Evolutionary conservation across 2,329 filamentous ascomycete genomes (phyloP), one percentile per base, ranked within the genome.

Genomic region (Dendryphion nanum): DNA sequence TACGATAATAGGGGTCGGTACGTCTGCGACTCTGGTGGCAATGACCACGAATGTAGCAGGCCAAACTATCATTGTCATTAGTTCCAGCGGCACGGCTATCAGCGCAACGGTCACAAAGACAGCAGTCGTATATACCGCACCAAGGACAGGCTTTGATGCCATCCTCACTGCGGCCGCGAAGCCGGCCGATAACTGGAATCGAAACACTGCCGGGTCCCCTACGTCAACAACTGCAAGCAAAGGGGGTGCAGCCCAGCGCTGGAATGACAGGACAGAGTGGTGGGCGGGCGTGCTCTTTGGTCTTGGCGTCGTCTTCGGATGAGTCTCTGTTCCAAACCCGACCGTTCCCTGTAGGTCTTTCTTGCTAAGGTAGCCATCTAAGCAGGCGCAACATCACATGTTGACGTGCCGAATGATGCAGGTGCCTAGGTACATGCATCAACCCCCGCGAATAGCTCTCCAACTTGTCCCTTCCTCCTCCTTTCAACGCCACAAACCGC

Each of bases 61-160:
- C 14, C 49, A 55, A 12, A 59, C 55, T 1, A 37, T 59, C 4
- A 46, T 61, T 6, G 48, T 53, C 2, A 37, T 61, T 14, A 55
- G 51, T 36, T 55, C 55, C 4, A 59, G 53, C 26, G 57, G 56
- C 17, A 51, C 47, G 3, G 51, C 51, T 4, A 37, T 57, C n/a
- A 56, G 48, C 10, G 53, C 58, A 5, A 59, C 53, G 2, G 34
- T 60, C 6, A 49, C 54, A 12, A 35, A 48, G 14, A 47, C 42
- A 18, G 47, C 49, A 18, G 41, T 43, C 5, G 53, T 48, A 1
- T 21, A 54, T n/a, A 59, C 48, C 5, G 7, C 51, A 15, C 36
- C 49, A 2, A 47, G 35, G 35, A 48, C 48, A 6, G 53, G 48
- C 4, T 54, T 51, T 23, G 53, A 53, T 7, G 48, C 54, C 13